These are phyloP conservation scores for Rhodotorula sp. DNA, from an alignment of 1,284 basidiomycete species.

Conservation along the genomic window DNA sequence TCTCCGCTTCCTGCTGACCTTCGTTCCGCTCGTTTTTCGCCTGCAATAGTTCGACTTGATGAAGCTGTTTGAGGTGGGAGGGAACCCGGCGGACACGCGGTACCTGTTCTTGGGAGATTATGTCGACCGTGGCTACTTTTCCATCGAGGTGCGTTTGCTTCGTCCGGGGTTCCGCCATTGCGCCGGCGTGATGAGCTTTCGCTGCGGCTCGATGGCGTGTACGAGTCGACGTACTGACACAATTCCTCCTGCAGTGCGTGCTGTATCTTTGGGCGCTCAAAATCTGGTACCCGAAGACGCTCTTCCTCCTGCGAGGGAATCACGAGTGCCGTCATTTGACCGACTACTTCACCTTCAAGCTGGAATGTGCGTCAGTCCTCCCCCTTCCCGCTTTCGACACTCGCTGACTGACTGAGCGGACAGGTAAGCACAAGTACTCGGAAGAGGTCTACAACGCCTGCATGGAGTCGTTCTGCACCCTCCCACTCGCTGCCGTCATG, in stretches of 20 bases:
- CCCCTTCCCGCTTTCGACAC: neutral
- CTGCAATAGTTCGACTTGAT: constrained; percentile 81
- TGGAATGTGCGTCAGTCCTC: constrained; percentile 67
- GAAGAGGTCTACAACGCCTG: constrained; percentile 84
- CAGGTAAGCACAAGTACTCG: constrained; percentile 91
- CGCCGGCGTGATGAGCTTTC: constrained; percentile 11
- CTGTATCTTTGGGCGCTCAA: constrained; percentile 89
- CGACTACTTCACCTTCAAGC: constrained; percentile 96
- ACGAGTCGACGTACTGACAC: constrained; percentile 13
- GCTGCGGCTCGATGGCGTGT: neutral
- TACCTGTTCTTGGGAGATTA: constrained; percentile 99
- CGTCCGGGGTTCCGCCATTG: too few relatives aligned
- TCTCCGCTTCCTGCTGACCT: neutral
- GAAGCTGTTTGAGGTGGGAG: constrained; percentile 97
- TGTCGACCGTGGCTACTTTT: constrained; percentile 94
- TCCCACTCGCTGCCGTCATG: constrained; percentile 90
- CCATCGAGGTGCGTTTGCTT: constrained; percentile 69
- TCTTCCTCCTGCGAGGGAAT: constrained; percentile 90
- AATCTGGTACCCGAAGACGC: constrained; percentile 86
- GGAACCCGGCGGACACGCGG: constrained; percentile 80
- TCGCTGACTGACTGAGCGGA: neutral
- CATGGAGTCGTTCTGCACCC: constrained; percentile 88
- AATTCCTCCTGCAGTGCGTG: constrained; percentile 64
- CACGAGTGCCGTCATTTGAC: constrained; percentile 97
- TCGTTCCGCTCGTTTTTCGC: neutral